Percentiles rank a stretch among this genome's conserved stretches.
Conservation (phyloP, 1,284 basidiomycete genomes). For the Tilletia setariae region DNA sequence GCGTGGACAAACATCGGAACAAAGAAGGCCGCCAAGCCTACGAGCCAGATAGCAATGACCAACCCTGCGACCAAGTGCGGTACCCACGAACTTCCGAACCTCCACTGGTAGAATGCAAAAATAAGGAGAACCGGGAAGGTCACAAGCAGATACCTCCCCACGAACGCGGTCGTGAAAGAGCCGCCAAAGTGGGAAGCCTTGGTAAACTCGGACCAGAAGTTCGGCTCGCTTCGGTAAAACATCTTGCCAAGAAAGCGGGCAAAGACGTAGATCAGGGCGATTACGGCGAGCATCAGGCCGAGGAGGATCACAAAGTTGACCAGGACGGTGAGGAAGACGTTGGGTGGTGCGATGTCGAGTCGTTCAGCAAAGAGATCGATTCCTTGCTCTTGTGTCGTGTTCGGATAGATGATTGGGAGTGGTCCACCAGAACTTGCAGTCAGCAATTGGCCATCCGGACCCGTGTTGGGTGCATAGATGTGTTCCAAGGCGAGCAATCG, state of each 20-base stretch:
- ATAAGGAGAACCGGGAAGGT: constrained; percentile 26
- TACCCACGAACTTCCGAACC: constrained; percentile 44
- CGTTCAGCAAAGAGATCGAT: constrained; percentile 40
- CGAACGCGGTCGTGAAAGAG: constrained; percentile 24
- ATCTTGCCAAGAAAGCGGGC: constrained; percentile 11
- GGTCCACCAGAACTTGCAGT: constrained; percentile 22
- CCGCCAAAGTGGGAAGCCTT: constrained; percentile 11
- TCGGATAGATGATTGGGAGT: constrained; percentile 33
- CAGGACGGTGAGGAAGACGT: constrained; percentile 47
- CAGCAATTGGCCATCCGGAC: constrained; percentile 40
- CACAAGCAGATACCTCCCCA: constrained; percentile 18
- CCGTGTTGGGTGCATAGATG: constrained; percentile 49
- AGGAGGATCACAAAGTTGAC: constrained; percentile 41
- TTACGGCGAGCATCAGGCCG: constrained; percentile 32
- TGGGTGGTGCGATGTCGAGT: constrained; percentile 42
- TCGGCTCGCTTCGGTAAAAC: background rate
- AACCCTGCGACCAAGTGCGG: constrained; percentile 38
- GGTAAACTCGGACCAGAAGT: constrained; percentile 6
- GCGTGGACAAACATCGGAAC: constrained; percentile 35
- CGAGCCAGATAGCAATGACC: constrained; percentile 31
- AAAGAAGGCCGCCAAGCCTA: constrained; percentile 34
- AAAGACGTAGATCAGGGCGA: constrained; percentile 26
- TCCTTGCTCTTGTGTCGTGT: constrained; percentile 29
- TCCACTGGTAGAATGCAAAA: constrained; percentile 51
- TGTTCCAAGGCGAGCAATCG: constrained; percentile 20